A percentile compares a stretch with the other conserved stretches of the same genome.
phyloP scores from a whole-genome alignment of 139 green algal genomes.

The Chloropicon primus region DNA sequence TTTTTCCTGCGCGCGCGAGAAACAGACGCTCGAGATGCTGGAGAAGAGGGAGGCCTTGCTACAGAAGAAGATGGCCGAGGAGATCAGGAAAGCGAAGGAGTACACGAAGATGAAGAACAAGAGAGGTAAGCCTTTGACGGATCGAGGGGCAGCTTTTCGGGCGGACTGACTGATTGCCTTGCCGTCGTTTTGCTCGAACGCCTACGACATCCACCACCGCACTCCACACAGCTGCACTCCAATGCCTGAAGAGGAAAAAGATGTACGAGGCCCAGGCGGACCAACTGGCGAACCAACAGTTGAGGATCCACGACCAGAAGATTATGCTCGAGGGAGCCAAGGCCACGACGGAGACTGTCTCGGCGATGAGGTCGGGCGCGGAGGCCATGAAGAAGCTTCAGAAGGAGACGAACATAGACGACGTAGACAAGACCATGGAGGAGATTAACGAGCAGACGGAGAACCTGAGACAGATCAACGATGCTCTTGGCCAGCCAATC shows the following conservation, averaged over 20 bases:
- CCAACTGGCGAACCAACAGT: conserved; percentile 66
- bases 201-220: background rate
- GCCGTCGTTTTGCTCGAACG: too few species aligned
- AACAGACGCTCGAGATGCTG: conserved; percentile 75
- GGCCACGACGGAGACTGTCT: conserved; percentile 70
- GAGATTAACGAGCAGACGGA: conserved; percentile 87
- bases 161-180: too few species aligned
- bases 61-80: conserved; percentile 64
- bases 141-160: too few species aligned
- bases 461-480: conserved; percentile 79
- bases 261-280: conserved; percentile 74
- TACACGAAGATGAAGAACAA: conserved; percentile 76
- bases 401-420: conserved; percentile 77
- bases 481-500: conserved; percentile 63
- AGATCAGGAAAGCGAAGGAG: conserved; percentile 71
- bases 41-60: conserved; percentile 75
- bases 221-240: conserved; percentile 43
- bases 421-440: conserved; percentile 81
- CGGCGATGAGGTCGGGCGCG: conserved; percentile 15
- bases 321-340: conserved; percentile 80
- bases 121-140: conserved; percentile 31
- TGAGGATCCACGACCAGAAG: conserved; percentile 82
- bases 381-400: conserved; percentile 23
- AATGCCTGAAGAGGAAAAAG: conserved; percentile 89
- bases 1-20: background rate